A percentile compares a stretch with the other conserved stretches of the same genome.
phyloP scores from a whole-genome alignment of 73 alveolate genomes.

The Halteria grandinella region DNA sequence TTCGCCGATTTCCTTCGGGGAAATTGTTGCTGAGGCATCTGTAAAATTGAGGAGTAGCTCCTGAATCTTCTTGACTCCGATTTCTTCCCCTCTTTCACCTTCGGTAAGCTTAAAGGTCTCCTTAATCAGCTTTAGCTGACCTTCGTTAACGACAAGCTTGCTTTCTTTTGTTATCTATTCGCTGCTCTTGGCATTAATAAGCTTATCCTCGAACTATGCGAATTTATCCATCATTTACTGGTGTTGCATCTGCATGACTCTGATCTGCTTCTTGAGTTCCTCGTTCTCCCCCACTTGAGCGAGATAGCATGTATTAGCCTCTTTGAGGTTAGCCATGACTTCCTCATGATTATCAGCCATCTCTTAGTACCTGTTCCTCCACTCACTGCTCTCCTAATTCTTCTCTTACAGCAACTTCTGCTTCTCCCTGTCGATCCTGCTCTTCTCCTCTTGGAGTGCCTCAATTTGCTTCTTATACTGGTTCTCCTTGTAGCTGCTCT shows the following conservation, averaged over 20 bases:
- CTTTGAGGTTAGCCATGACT: constrained; percentile 37
- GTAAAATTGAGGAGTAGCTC: constrained; percentile 31
- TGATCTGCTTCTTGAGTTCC: constrained; percentile 24
- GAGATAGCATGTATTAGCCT: constrained; percentile 56
- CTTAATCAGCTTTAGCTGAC: constrained; percentile 11
- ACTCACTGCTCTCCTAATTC: constrained; percentile 42
- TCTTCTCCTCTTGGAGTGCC: constrained; percentile 25
- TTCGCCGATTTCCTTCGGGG: neutral
- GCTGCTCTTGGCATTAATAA: neutral
- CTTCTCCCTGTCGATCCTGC: constrained; percentile 28
- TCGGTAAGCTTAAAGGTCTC: neutral
- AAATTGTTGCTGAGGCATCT: constrained; percentile 42
- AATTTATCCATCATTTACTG: constrained; percentile 17
- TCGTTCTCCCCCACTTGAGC: constrained; percentile 52
- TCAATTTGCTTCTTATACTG: constrained; percentile 14
- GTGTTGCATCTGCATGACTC: constrained; percentile 7
- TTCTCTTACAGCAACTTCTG: constrained; percentile 6
- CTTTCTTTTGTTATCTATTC: neutral
- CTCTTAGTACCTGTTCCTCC: constrained; percentile 42
- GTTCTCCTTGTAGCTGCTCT: constrained; percentile 36
- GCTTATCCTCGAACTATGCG: constrained; percentile 28
- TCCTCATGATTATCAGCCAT: constrained; percentile 39
- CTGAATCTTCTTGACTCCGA: constrained; percentile 23
- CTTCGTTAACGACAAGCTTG: constrained; percentile 9
- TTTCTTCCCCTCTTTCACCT: constrained; percentile 4